phyloP scores from a whole-genome alignment of 768 basidiomycete species.

The Candolleomyces eurysporus region DNA sequence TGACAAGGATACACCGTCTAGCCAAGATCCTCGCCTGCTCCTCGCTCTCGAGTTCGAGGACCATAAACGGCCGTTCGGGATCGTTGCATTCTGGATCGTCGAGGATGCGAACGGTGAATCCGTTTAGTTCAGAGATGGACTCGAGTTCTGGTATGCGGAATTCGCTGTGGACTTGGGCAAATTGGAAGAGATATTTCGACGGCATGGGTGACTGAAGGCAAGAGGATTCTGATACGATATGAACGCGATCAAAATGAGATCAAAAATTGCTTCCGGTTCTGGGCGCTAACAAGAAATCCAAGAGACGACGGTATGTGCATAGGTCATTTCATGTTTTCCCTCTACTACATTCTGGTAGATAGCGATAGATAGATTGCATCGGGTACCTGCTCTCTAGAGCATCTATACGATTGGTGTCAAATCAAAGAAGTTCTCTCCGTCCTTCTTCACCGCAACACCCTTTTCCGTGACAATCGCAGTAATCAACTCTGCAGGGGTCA shows the following conservation, averaged over 20 bases:
- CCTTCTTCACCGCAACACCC: conserved; percentile 77
- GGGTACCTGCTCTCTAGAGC: neutral
- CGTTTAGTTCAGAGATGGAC: conserved; percentile 73
- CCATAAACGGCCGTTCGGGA: conserved; percentile 68
- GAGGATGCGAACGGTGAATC: conserved; percentile 57
- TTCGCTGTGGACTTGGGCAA: conserved; percentile 78
- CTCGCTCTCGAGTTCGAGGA: conserved; percentile 65
- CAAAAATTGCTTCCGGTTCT: too few relatives aligned
- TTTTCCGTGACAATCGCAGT: conserved; percentile 96
- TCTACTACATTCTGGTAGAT: too few relatives aligned
- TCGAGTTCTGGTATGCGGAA: conserved; percentile 83
- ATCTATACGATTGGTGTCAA: conserved; percentile 51
- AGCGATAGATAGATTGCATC: neutral
- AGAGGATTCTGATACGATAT: too few relatives aligned
- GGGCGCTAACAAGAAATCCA: too few relatives aligned
- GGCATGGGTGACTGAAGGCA: conserved; percentile 20
- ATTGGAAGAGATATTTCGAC: conserved; percentile 56
- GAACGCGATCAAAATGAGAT: neutral
- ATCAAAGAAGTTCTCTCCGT: conserved; percentile 60
- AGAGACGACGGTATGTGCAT: too few relatives aligned
- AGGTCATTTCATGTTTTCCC: too few relatives aligned
- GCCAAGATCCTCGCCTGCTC: conserved; percentile 75
- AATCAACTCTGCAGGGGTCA: conserved; percentile 91
- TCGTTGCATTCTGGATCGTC: conserved; percentile 44
- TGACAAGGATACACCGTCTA: conserved; percentile 77